Conservation (phyloP, 1,139 yeast species). For the Saccharomyces hybrid region DNA sequence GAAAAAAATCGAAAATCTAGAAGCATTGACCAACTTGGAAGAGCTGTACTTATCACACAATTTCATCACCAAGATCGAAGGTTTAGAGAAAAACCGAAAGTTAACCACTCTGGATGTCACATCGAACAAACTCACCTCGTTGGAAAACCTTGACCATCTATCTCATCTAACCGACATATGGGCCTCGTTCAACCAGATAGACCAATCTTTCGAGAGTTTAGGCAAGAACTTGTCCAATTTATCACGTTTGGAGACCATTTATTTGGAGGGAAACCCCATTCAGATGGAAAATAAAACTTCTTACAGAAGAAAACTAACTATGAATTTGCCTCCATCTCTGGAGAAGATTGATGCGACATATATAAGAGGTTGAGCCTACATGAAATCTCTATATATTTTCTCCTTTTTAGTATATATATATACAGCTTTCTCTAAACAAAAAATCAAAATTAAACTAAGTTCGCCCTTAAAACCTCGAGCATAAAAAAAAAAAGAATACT, state of each 20-base stretch:
- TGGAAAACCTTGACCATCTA: slow-evolving; percentile 63
- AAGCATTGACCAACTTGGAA: slow-evolving; percentile 60
- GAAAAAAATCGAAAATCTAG: slow-evolving; percentile 74
- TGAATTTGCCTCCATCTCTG: slow-evolving; percentile 59
- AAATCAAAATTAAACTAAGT: neutral
- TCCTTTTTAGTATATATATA: slow-evolving; percentile 6
- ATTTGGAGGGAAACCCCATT: slow-evolving; percentile 91
- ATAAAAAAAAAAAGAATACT: neutral
- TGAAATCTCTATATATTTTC: neutral
- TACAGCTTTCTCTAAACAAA: slow-evolving; percentile 7
- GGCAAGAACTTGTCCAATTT: slow-evolving; percentile 56
- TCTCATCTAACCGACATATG: slow-evolving; percentile 76
- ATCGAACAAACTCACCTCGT: slow-evolving; percentile 53
- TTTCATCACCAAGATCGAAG: slow-evolving; percentile 67
- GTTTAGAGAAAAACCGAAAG: slow-evolving; percentile 61
- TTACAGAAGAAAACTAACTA: slow-evolving; percentile 72
- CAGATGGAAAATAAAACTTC: slow-evolving; percentile 67
- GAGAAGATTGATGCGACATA: slow-evolving; percentile 89
- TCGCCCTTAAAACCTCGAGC: slow-evolving; percentile 1
- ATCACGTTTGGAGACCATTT: slow-evolving; percentile 73
- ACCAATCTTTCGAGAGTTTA: slow-evolving; percentile 57
- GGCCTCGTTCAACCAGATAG: slow-evolving; percentile 75
- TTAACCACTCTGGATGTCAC: slow-evolving; percentile 76
- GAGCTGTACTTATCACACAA: slow-evolving; percentile 88
- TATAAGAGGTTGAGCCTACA: slow-evolving; percentile 32